phyloP scores from a whole-genome alignment of 768 basidiomycete species.

The Lepiota brunneoincarnata region DNA sequence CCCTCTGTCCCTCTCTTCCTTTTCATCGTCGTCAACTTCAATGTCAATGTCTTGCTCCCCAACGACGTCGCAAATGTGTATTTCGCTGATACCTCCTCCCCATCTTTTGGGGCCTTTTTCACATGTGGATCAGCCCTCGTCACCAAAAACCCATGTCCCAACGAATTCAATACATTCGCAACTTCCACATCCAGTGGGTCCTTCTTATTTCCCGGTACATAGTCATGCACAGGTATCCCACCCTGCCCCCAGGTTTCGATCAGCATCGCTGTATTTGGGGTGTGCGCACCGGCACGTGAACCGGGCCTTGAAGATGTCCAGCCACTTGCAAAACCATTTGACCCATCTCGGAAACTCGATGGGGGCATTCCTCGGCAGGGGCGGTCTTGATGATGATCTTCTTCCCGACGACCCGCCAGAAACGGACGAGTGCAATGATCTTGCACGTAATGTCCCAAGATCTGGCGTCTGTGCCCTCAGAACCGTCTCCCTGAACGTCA shows the following conservation, averaged over 20 bases:
- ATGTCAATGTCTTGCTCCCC: conserved; percentile 72
- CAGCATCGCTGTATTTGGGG: conserved; percentile 46
- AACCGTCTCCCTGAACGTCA: conserved; percentile 8
- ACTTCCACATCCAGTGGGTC: conserved; percentile 87
- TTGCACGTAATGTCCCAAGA: conserved; percentile 42
- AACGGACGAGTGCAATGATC: conserved; percentile 56
- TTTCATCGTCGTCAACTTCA: conserved; percentile 75
- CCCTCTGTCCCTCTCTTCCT: conserved; percentile 50
- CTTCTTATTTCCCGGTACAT: conserved; percentile 59
- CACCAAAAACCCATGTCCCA: conserved; percentile 73
- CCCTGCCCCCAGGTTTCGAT: conserved; percentile 8
- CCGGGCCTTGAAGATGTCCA: conserved; percentile 63
- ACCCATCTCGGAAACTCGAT: conserved; percentile 71
- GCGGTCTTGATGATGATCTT: conserved; percentile 36
- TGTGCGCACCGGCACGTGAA: conserved; percentile 64
- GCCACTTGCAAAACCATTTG: conserved; percentile 24
- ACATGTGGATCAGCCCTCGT: conserved; percentile 82
- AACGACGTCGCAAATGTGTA: conserved; percentile 78
- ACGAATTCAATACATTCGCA: conserved; percentile 68
- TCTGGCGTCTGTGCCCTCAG: conserved; percentile 67
- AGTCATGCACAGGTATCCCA: conserved; percentile 49
- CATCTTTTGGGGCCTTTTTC: conserved; percentile 59
- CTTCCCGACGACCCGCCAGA: conserved; percentile 42
- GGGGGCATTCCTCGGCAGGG: conserved; percentile 55
- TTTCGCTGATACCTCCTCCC: conserved; percentile 80